A percentile compares a stretch with the other conserved stretches of the same genome.
Conservation (phyloP, 176 grass and related monocot genomes). For the Paspalum notatum region DNA sequence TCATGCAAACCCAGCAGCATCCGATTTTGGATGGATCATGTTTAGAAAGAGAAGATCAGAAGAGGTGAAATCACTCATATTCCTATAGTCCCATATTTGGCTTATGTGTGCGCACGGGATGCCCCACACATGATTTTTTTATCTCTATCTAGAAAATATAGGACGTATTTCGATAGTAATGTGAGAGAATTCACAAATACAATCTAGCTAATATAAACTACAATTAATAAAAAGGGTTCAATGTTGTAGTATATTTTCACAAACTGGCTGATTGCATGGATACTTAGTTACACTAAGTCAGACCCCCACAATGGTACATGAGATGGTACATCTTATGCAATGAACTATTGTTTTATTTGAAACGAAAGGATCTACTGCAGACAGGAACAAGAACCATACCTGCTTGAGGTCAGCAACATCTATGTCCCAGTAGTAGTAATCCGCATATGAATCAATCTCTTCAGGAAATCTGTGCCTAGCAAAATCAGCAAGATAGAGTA, state of each 20-base stretch:
- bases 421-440: slow-evolving; percentile 87
- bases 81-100: background rate
- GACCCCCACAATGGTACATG: background rate
- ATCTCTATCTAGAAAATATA: background rate
- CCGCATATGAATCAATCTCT: slow-evolving; percentile 79
- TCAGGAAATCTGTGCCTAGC: slow-evolving; percentile 71
- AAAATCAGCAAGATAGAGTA: slow-evolving; percentile 78
- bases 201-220: slow-evolving; percentile 1
- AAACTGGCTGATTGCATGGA: slow-evolving; percentile 13
- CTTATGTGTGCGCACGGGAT: background rate
- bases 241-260: slow-evolving; percentile 17
- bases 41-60: slow-evolving; percentile 28
- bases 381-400: slow-evolving; percentile 36
- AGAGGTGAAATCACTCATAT: background rate
- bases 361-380: slow-evolving; percentile 23
- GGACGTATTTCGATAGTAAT: background rate
- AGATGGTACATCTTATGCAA: background rate
- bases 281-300: slow-evolving; percentile 35
- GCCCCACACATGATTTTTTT: background rate
- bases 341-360: background rate
- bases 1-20: background rate
- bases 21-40: slow-evolving; percentile 20
- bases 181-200: background rate
- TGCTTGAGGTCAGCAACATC: slow-evolving; percentile 88
- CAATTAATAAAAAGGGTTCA: slow-evolving; percentile 7